These are phyloP conservation scores for Sugiyamaella marilandica DNA, from an alignment of 805 yeast species.

Conservation along the genomic window DNA sequence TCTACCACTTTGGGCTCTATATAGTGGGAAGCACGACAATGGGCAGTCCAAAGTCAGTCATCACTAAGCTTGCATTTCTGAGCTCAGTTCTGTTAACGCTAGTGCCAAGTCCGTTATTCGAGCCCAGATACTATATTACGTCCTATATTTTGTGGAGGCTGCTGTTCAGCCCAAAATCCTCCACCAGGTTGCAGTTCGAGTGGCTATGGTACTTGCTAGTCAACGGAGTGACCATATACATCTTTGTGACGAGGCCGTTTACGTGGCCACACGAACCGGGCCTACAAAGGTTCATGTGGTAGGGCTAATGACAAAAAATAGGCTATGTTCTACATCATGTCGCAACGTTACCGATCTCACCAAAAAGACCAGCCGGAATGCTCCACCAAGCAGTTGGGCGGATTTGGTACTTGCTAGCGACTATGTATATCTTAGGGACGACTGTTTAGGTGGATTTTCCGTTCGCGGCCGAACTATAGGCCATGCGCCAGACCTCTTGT, in stretches of 20 bases:
- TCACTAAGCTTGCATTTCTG: conserved; percentile 39
- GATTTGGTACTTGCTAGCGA: too few relatives aligned
- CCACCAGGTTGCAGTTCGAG: conserved; percentile 46
- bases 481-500: too few relatives aligned
- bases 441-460: too few relatives aligned
- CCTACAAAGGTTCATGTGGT: conserved; percentile 88
- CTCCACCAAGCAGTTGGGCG: too few relatives aligned
- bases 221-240: conserved; percentile 46
- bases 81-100: conserved; percentile 55
- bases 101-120: conserved; percentile 87
- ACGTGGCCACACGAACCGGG: conserved; percentile 60
- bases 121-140: conserved; percentile 85
- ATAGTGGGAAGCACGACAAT: background rate
- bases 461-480: too few relatives aligned
- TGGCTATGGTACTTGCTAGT: conserved; percentile 56
- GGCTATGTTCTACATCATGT: background rate
- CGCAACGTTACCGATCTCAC: conserved; percentile 21
- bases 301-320: background rate
- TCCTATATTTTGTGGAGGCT: conserved; percentile 77
- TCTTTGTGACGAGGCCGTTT: conserved; percentile 62
- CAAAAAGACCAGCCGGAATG: conserved; percentile 18
- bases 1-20: conserved; percentile 54
- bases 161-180: conserved; percentile 32
- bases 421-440: too few relatives aligned
- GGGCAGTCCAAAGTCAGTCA: conserved; percentile 33